A percentile compares a stretch with the other conserved stretches of the same genome.
These are phyloP conservation scores for Marsdenia floribunda DNA, from an alignment of 257 asterid genomes.

Conservation along the genomic window DNA sequence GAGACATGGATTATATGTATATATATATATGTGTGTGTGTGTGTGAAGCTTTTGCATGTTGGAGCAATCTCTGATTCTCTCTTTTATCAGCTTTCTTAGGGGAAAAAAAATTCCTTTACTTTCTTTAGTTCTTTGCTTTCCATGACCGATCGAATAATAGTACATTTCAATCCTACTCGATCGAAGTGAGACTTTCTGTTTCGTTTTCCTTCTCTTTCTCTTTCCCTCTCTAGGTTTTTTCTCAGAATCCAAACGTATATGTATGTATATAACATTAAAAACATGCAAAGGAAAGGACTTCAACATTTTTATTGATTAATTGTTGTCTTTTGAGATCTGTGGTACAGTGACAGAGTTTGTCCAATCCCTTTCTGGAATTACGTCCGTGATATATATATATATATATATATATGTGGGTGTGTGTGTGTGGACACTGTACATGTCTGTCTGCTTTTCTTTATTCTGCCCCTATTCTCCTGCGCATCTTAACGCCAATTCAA, in stretches of 20 bases:
- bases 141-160: background rate
- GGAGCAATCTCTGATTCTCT: conserved; percentile 1
- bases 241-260: background rate
- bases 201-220: background rate
- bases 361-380: conserved; percentile 26
- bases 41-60: no score
- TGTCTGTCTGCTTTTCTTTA: background rate
- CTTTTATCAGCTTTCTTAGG: conserved; percentile 6
- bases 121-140: conserved; percentile 8
- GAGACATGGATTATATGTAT: background rate
- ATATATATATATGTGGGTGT: no score
- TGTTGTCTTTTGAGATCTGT: background rate
- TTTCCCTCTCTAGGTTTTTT: background rate
- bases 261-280: background rate
- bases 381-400: conserved; percentile 7
- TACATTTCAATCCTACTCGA: conserved; percentile 13
- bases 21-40: no score
- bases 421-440: no score
- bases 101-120: conserved; percentile 7
- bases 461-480: background rate
- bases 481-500: conserved; percentile 7
- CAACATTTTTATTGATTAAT: background rate
- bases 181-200: background rate
- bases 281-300: background rate
- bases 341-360: conserved; percentile 20